Percentiles rank a stretch among this genome's conserved stretches.
Conservation (phyloP, 768 basidiomycete genomes). For the Chalciporus piperatus region DNA sequence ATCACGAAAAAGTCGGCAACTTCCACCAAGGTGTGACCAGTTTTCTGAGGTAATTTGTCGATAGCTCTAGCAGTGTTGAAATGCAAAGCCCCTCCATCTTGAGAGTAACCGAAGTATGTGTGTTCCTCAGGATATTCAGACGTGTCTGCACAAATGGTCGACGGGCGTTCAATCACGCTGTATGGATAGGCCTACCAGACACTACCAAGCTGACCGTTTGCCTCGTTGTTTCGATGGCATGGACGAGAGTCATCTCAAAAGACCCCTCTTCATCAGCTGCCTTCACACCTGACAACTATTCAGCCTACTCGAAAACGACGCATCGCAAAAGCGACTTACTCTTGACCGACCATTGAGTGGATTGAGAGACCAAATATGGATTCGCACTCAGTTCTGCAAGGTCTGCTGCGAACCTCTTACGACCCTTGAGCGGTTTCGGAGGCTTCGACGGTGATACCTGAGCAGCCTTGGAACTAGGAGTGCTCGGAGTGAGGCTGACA, state of each 20-base stretch:
- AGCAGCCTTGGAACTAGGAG: neutral
- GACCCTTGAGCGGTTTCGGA: conserved; percentile 43
- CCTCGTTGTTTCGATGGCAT: conserved; percentile 34
- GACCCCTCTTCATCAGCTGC: conserved; percentile 63
- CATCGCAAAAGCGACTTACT: conserved; percentile 33
- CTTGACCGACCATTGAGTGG: conserved; percentile 37
- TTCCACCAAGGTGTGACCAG: conserved; percentile 43
- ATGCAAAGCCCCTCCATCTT: conserved; percentile 40
- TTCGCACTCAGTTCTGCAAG: conserved; percentile 44
- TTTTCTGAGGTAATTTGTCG: conserved; percentile 41
- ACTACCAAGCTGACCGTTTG: conserved; percentile 44
- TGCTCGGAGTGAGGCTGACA: no score
- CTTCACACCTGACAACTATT: conserved; percentile 38
- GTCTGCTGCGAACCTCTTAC: conserved; percentile 57
- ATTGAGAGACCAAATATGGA: conserved; percentile 33
- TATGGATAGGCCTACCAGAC: conserved; percentile 39
- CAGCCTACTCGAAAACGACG: neutral
- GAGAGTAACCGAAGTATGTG: conserved; percentile 53
- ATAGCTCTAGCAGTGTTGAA: conserved; percentile 40
- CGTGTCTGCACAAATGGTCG: conserved; percentile 42
- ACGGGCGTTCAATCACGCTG: neutral
- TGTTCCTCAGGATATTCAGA: conserved; percentile 66
- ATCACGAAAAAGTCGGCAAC: conserved; percentile 43
- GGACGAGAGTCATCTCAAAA: conserved; percentile 48
- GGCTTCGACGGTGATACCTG: neutral